phyloP scores from a whole-genome alignment of 1,284 basidiomycete genomes.

The Moesziomyces sp. region DNA sequence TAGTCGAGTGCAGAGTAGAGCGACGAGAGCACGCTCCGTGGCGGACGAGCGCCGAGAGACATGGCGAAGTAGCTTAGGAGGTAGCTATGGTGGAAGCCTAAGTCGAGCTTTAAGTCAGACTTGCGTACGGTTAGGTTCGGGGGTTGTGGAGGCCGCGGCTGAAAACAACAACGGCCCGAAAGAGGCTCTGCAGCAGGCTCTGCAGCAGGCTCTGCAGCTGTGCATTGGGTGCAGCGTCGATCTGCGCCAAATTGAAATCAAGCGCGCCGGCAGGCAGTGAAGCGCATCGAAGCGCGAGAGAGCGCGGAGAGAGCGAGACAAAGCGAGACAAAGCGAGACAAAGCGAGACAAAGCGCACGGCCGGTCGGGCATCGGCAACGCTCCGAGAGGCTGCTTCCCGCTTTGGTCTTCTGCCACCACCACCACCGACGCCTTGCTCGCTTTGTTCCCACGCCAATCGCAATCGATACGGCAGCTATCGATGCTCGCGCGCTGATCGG shows the following conservation, averaged over 20 bases:
- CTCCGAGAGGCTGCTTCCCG: too few species aligned
- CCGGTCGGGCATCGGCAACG: too few species aligned
- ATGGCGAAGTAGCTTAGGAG: neutral
- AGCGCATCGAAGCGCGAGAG: too few species aligned
- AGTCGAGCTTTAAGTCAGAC: neutral
- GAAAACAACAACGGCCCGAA: neutral
- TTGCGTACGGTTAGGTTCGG: too few species aligned
- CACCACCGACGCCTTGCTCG: too few species aligned
- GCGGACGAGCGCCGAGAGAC: slow-evolving; percentile 16
- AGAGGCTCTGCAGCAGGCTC: neutral
- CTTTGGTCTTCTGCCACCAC: too few species aligned
- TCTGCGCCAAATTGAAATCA: neutral
- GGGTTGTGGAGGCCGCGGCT: too few species aligned
- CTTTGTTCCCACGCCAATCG: too few species aligned
- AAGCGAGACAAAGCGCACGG: too few species aligned
- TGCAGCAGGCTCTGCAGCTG: neutral
- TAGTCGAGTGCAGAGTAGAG: slow-evolving; percentile 30
- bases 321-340: too few species aligned
- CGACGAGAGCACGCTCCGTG: slow-evolving; percentile 9
- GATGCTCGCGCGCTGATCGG: neutral
- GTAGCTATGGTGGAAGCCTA: neutral
- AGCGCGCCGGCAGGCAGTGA: too few species aligned
- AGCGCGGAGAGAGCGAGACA: too few species aligned
- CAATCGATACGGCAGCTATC: neutral
- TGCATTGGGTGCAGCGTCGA: neutral